These are phyloP conservation scores for Ambrosia artemisiifolia DNA, from an alignment of 129 eudicot genomes.

Conservation along the genomic window DNA sequence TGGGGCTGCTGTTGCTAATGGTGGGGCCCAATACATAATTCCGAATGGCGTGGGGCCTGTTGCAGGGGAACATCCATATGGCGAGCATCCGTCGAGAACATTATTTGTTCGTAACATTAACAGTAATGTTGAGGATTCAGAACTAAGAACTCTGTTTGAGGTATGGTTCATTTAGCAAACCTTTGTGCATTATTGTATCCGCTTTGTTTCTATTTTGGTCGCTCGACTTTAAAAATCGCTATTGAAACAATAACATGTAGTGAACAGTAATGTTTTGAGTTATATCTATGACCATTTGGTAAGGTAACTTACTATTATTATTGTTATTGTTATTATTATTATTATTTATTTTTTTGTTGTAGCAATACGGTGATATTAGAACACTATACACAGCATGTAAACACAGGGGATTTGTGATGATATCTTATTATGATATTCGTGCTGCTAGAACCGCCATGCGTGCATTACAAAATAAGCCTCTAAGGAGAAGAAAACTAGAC, in stretches of 20 bases:
- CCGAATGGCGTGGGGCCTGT: conserved; percentile 54
- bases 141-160: conserved; percentile 46
- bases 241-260: too few relatives aligned
- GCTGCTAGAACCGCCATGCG: conserved; percentile 93
- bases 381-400: conserved; percentile 91
- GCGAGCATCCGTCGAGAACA: conserved; percentile 96
- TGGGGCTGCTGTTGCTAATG: conserved; percentile 45
- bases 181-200: too few relatives aligned
- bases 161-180: not conserved
- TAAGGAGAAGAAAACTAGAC: conserved; percentile 86
- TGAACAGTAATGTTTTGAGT: too few relatives aligned
- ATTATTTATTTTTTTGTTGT: conserved; percentile 2
- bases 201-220: too few relatives aligned
- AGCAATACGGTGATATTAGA: conserved; percentile 97
- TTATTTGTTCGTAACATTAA: conserved; percentile 89
- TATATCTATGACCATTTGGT: not conserved
- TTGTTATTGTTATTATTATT: too few relatives aligned
- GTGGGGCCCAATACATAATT: conserved; percentile 37
- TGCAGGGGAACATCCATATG: conserved; percentile 87
- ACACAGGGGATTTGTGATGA: conserved; percentile 96
- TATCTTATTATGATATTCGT: conserved; percentile 91
- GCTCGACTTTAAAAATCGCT: too few relatives aligned
- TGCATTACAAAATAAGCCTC: conserved; percentile 74
- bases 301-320: conserved; percentile 9
- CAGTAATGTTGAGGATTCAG: conserved; percentile 91